A percentile compares a stretch with the other conserved stretches of the same genome.
These are phyloP conservation scores for Polyplosphaeria fusca DNA, from an alignment of 495 filamentous ascomycete species.

Conservation along the genomic window DNA sequence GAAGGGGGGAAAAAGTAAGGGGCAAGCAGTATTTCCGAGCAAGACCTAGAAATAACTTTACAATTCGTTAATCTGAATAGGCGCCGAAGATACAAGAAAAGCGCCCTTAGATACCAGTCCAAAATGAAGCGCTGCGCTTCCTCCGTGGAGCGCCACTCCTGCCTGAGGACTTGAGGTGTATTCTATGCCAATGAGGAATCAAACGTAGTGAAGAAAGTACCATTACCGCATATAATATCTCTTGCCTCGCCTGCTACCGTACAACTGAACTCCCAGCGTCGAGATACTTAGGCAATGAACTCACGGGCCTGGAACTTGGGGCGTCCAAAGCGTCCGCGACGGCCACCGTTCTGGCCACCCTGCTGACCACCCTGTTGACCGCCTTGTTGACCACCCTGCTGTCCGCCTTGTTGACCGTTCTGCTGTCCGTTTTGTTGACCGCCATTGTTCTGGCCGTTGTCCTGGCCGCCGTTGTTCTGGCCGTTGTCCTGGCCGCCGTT, in stretches of 20 bases:
- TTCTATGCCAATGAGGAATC: conserved; percentile 32
- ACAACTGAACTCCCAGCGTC: neutral
- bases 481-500: neutral
- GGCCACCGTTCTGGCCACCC: conserved; percentile 9
- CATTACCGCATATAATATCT: conserved; percentile 27
- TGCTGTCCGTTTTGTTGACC: neutral
- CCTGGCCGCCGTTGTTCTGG: neutral
- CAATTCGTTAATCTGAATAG: conserved; percentile 24
- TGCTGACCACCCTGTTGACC: conserved; percentile 3
- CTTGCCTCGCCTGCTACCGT: neutral
- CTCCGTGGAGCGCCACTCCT: conserved; percentile 23
- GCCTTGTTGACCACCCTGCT: conserved; percentile 5
- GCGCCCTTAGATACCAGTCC: conserved; percentile 31
- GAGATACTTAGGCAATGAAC: conserved; percentile 22
- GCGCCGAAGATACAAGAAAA: conserved; percentile 22
- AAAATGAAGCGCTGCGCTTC: conserved; percentile 30
- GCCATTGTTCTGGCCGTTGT: neutral
- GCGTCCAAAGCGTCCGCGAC: conserved; percentile 16
- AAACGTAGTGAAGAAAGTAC: conserved; percentile 24
- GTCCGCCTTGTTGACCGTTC: neutral
- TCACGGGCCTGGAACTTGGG: conserved; percentile 26
- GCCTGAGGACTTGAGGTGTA: conserved; percentile 22
- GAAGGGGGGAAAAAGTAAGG: neutral
- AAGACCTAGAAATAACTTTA: conserved; percentile 27
- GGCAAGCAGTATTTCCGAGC: no score